A percentile compares a stretch with the other conserved stretches of the same genome.
Conservation (phyloP, 2,329 filamentous ascomycete species). For the Epichloe scottii region DNA sequence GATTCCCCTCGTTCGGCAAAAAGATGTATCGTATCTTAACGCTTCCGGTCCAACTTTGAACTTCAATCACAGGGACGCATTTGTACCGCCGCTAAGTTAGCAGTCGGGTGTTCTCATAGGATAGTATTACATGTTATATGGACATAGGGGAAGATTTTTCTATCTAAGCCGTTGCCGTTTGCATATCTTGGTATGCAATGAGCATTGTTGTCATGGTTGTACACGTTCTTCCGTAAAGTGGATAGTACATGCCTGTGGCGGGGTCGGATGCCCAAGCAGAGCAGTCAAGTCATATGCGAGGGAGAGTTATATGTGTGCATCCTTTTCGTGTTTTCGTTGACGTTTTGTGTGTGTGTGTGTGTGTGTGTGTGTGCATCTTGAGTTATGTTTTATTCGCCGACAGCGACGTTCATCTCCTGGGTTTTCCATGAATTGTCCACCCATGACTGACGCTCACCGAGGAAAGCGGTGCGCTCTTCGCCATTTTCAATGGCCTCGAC, state of each 20-base stretch:
- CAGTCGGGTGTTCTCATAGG: background rate
- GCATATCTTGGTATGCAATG: background rate
- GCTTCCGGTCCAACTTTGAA: slow-evolving; percentile 19
- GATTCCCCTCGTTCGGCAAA: slow-evolving; percentile 23
- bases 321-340: background rate
- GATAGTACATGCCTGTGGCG: background rate
- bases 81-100: background rate
- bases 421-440: slow-evolving; percentile 62
- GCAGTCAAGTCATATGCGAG: too few species aligned
- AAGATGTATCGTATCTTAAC: slow-evolving; percentile 56
- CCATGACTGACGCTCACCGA: slow-evolving; percentile 78
- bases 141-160: background rate
- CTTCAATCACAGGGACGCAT: background rate
- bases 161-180: background rate
- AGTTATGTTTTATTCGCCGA: background rate
- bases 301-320: background rate
- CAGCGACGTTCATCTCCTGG: slow-evolving; percentile 54
- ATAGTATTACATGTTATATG: background rate
- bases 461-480: slow-evolving; percentile 54
- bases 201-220: background rate
- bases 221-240: background rate
- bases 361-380: background rate
- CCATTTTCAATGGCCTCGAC: slow-evolving; percentile 51
- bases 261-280: background rate
- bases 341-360: background rate